These are phyloP conservation scores for Lyophyllum decastes DNA, from an alignment of 768 basidiomycete genomes.

Conservation along the genomic window DNA sequence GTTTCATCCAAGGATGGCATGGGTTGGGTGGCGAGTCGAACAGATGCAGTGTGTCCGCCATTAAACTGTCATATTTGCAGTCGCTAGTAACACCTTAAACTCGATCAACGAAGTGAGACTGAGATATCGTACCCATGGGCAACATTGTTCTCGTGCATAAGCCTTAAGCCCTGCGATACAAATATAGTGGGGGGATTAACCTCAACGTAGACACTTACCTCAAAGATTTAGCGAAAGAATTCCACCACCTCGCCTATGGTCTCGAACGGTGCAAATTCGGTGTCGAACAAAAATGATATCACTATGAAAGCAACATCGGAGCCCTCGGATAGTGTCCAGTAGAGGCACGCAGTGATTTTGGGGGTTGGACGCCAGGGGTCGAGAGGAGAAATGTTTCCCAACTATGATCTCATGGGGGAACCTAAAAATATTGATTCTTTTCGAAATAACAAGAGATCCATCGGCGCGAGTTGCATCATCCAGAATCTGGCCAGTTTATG, in stretches of 20 bases:
- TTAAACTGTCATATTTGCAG: slow-evolving; percentile 19
- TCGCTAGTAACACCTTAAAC: too few relatives aligned
- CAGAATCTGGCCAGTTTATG: slow-evolving; percentile 9
- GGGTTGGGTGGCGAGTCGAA: slow-evolving; percentile 14
- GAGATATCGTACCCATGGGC: slow-evolving; percentile 28
- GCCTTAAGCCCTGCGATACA: slow-evolving; percentile 27
- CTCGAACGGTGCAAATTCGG: slow-evolving; percentile 20
- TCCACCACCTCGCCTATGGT: slow-evolving; percentile 30
- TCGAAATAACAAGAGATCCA: slow-evolving; percentile 26
- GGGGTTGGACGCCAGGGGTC: slow-evolving; percentile 13
- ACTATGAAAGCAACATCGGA: slow-evolving; percentile 16
- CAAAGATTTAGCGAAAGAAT: slow-evolving; percentile 32
- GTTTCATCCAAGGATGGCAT: background rate
- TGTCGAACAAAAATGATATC: slow-evolving; percentile 23
- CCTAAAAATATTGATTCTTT: slow-evolving; percentile 11
- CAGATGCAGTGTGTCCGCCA: slow-evolving; percentile 12
- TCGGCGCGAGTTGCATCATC: slow-evolving; percentile 34
- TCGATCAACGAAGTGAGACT: background rate
- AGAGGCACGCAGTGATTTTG: slow-evolving; percentile 36
- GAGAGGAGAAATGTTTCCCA: slow-evolving; percentile 19
- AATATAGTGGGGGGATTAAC: background rate
- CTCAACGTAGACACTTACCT: slow-evolving; percentile 24
- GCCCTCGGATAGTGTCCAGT: slow-evolving; percentile 20
- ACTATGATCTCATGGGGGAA: slow-evolving; percentile 31
- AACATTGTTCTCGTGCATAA: slow-evolving; percentile 34